A percentile compares a stretch with the other conserved stretches of the same genome.
phyloP scores from a whole-genome alignment of 2,329 filamentous ascomycete species.

The Metarhizium humberi region DNA sequence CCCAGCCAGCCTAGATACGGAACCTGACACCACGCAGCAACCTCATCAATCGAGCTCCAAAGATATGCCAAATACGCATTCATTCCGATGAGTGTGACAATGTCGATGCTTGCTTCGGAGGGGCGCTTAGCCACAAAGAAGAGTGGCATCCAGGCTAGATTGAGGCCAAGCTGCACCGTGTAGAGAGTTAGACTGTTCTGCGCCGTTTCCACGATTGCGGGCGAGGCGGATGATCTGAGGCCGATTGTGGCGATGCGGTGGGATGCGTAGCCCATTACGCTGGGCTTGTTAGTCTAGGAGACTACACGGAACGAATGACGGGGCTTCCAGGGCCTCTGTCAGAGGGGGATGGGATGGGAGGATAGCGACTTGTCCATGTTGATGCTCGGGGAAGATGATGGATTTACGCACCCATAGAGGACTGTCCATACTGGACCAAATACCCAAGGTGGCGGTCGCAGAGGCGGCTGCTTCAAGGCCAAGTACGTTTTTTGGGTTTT shows the following conservation, averaged over 20 bases:
- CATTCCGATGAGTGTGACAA: slow-evolving; percentile 61
- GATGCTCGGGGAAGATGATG: not conserved
- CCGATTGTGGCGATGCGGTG: slow-evolving; percentile 64
- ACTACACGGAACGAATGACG: not conserved
- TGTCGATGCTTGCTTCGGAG: slow-evolving; percentile 64
- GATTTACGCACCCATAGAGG: slow-evolving; percentile 44
- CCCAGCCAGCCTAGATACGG: slow-evolving; percentile 82
- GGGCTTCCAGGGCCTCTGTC: not conserved
- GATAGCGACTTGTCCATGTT: too few relatives aligned
- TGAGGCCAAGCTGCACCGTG: slow-evolving; percentile 75
- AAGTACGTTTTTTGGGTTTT: slow-evolving; percentile 54
- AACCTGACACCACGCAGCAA: slow-evolving; percentile 63
- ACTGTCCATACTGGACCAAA: slow-evolving; percentile 59
- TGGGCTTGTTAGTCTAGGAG: slow-evolving; percentile 8
- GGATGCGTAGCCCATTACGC: slow-evolving; percentile 79
- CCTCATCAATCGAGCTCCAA: slow-evolving; percentile 65
- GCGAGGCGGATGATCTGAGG: slow-evolving; percentile 37
- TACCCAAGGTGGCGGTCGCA: slow-evolving; percentile 49
- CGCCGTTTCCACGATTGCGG: slow-evolving; percentile 43
- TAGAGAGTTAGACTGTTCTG: slow-evolving; percentile 66
- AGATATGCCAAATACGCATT: slow-evolving; percentile 66
- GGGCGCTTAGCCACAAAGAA: slow-evolving; percentile 77
- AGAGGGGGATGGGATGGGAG: too few relatives aligned
- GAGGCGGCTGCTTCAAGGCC: slow-evolving; percentile 57
- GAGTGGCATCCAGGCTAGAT: slow-evolving; percentile 83